These are phyloP conservation scores for Erysimum cheiri DNA, from an alignment of 441 rosid species.

Conservation along the genomic window DNA sequence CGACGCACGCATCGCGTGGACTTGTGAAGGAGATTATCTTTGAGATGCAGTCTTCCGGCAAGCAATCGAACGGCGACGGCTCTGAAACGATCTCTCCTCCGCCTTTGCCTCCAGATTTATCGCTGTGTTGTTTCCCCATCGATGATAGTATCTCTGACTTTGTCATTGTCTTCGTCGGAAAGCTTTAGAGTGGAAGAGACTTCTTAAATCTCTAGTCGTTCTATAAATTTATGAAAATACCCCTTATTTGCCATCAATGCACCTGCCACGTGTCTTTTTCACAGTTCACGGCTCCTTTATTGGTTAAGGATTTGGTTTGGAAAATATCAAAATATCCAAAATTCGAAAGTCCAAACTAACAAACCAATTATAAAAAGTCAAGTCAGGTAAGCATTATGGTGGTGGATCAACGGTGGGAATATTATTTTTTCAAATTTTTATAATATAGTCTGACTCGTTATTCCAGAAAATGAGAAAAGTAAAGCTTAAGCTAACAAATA, in stretches of 20 bases:
- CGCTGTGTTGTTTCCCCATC: neutral
- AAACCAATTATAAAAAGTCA: slow-evolving; percentile 32
- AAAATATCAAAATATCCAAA: slow-evolving; percentile 2
- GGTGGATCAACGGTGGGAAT: slow-evolving; percentile 30
- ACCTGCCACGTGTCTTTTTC: neutral
- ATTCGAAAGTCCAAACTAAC: neutral
- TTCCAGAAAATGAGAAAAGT: slow-evolving; percentile 37
- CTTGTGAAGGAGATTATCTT: slow-evolving; percentile 45
- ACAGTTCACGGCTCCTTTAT: slow-evolving; percentile 2
- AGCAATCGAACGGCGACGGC: neutral
- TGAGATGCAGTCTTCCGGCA: slow-evolving; percentile 14
- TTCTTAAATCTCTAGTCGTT: too few species aligned
- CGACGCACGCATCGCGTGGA: slow-evolving; percentile 51
- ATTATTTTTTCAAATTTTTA: neutral
- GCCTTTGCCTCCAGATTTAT: neutral
- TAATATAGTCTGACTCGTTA: slow-evolving; percentile 39
- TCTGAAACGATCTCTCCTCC: neutral
- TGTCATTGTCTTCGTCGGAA: neutral
- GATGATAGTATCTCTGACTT: neutral
- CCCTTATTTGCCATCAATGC: neutral
- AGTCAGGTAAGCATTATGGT: slow-evolving; percentile 31
- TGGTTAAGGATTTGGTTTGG: slow-evolving; percentile 35
- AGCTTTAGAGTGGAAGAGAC: neutral
- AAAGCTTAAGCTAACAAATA: slow-evolving; percentile 31
- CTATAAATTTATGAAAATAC: neutral